Base-by-base conservation (phyloP, 108 stramenopile species). In the Nannochloropsis gaditana region DNA sequence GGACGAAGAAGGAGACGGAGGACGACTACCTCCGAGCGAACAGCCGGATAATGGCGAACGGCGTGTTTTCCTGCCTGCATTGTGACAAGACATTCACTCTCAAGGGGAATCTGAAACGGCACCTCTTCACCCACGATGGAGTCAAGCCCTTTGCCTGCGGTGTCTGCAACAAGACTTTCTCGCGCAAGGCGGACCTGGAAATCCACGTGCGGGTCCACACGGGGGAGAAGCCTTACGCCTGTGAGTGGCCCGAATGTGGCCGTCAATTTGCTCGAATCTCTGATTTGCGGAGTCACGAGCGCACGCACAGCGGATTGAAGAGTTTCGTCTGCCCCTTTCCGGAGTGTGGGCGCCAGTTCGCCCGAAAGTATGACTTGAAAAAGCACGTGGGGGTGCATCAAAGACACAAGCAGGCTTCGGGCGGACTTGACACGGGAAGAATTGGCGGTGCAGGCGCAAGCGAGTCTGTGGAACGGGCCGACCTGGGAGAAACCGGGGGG, bases 121-220 rank as follows among this genome's bases (percentile, higher is more conserved):
- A 87, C 80, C 79, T 84, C 6, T 79, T 45, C 45, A 83, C 83
- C 43, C 83, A 83, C 82, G 79, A 17, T 8, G 83, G 83, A 15
- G 84, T 21, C 19, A 84, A 85, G 43, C 87, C 85, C 15, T 88
- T 79, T 73, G 82, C 90, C 47, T 91, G 90, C 85, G 31, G 43
- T 6, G 43, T 80, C 10, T 91, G 90, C 87, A 87, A 83, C 31
- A 90, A 90, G 45, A 73, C 41, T 3, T 91, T 91, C 87, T 86
- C 85, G 41, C 80, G 89, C 42, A 91, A 91, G 43, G 86, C 83
- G 21, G 84, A 84, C 45, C 43, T 80, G 47, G 85, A 84, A 50
- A 91, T 85, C n/a, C 90, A 91, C 82, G 45, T 90, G 45, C 86
- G 89, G 8, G 50, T 88, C 10, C 90, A 91, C 84, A 90, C 89